These are phyloP conservation scores for Ustilago vetiveriae DNA, from an alignment of 1,284 basidiomycete genomes.

Conservation along the genomic window DNA sequence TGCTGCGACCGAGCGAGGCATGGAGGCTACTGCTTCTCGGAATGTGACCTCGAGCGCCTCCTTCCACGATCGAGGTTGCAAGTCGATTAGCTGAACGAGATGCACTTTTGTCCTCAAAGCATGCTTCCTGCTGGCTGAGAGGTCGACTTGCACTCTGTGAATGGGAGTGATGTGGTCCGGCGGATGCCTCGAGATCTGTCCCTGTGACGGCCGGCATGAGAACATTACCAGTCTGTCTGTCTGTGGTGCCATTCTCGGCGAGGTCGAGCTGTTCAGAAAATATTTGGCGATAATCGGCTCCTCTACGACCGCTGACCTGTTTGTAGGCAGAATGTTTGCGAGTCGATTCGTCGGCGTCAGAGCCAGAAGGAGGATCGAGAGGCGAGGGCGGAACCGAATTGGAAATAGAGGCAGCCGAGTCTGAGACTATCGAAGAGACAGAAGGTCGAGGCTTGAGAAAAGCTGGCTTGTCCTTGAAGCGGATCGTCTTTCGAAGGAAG, in stretches of 20 bases:
- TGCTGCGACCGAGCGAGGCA: slow-evolving; percentile 11
- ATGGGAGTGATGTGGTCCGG: background rate
- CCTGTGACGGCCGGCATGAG: slow-evolving; percentile 29
- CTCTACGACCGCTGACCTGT: slow-evolving; percentile 40
- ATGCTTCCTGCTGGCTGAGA: background rate
- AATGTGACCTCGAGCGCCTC: slow-evolving; percentile 3
- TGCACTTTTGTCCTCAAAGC: too few species aligned
- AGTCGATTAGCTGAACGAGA: background rate
- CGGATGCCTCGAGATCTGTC: slow-evolving; percentile 12
- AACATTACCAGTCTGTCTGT: background rate
- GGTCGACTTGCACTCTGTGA: background rate
- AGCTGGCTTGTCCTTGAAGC: slow-evolving; percentile 38
- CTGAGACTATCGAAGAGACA: slow-evolving; percentile 13
- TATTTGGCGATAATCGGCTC: slow-evolving; percentile 16
- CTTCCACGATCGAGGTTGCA: background rate
- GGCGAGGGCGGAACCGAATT: slow-evolving; percentile 31
- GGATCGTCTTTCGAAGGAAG: slow-evolving; percentile 42
- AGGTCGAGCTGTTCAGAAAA: background rate
- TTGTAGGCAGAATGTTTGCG: slow-evolving; percentile 20
- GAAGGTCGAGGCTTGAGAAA: slow-evolving; percentile 34
- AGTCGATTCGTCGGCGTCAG: slow-evolving; percentile 11
- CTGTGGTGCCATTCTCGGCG: background rate
- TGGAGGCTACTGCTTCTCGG: slow-evolving; percentile 41
- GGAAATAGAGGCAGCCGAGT: slow-evolving; percentile 21
- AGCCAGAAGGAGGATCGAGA: slow-evolving; percentile 13